Conservation (phyloP, 257 asterid genomes). For the Primulina eburnea region DNA sequence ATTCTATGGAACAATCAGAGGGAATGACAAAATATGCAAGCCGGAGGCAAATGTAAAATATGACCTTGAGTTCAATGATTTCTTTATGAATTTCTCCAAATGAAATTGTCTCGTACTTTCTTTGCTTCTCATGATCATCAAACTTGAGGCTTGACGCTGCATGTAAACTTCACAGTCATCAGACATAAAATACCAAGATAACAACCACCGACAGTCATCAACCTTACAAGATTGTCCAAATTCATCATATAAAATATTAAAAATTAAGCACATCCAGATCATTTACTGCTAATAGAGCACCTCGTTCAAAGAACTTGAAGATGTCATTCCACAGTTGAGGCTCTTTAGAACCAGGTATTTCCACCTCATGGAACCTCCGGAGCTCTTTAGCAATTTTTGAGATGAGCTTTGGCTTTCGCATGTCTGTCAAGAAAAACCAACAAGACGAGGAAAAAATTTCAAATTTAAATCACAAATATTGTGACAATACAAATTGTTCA, state of each 20-base stretch:
- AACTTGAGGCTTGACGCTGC: conserved; percentile 76
- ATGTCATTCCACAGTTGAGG: conserved; percentile 91
- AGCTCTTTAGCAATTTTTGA: conserved; percentile 86
- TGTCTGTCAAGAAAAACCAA: conserved; percentile 48
- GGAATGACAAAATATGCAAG: conserved; percentile 15
- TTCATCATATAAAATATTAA: conserved; percentile 5
- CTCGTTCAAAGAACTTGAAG: conserved; percentile 61
- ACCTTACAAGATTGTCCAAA: conserved; percentile 1
- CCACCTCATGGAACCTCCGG: conserved; percentile 75
- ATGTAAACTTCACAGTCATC: conserved; percentile 26
- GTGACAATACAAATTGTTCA: not conserved
- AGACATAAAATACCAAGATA: conserved; percentile 25
- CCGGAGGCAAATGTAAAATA: conserved; percentile 23
- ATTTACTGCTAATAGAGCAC: conserved; percentile 34
- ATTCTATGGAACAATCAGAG: conserved; percentile 15
- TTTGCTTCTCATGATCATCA: conserved; percentile 63
- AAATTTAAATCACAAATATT: conserved; percentile 20
- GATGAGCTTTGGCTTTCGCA: conserved; percentile 74
- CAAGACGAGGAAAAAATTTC: conserved; percentile 14
- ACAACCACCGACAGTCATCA: conserved; percentile 16
- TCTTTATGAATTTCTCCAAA: conserved; percentile 66
- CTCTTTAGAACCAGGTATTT: conserved; percentile 81
- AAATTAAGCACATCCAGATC: conserved; percentile 18
- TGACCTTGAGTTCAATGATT: conserved; percentile 70
- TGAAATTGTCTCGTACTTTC: conserved; percentile 61